Conservation (phyloP, 768 basidiomycete genomes). For the Albatrellus ellisii region DNA sequence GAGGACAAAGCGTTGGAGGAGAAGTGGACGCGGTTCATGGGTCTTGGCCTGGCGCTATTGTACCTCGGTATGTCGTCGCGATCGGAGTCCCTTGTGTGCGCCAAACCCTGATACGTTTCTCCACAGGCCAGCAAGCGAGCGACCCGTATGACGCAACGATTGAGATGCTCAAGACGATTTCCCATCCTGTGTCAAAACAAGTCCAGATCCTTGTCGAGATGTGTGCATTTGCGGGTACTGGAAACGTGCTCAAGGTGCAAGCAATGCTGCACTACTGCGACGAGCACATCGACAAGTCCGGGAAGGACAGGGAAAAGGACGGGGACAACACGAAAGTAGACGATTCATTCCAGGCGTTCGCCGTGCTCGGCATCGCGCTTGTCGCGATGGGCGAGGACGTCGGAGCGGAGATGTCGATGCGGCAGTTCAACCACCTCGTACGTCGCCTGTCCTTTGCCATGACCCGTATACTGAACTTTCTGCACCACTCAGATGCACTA, state of each 20-base stretch:
- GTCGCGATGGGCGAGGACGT: slow-evolving; percentile 98
- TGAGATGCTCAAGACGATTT: slow-evolving; percentile 85
- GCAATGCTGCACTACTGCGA: slow-evolving; percentile 86
- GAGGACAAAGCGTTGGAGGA: slow-evolving; percentile 67
- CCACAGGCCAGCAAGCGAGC: slow-evolving; percentile 75
- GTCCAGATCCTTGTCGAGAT: slow-evolving; percentile 88
- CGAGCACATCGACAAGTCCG: slow-evolving; percentile 61
- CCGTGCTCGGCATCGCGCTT: slow-evolving; percentile 85
- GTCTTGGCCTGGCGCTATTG: slow-evolving; percentile 76
- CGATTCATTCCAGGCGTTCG: slow-evolving; percentile 83
- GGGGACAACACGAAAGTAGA: slow-evolving; percentile 37
- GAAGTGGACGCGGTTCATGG: slow-evolving; percentile 92
- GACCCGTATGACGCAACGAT: slow-evolving; percentile 73
- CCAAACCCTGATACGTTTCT: not conserved
- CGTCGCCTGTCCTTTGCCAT: slow-evolving; percentile 17
- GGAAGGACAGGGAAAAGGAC: slow-evolving; percentile 24
- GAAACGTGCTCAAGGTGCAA: slow-evolving; percentile 90
- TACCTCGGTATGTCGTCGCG: slow-evolving; percentile 64
- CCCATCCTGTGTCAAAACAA: slow-evolving; percentile 83
- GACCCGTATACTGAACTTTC: slow-evolving; percentile 12
- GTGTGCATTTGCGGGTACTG: slow-evolving; percentile 90
- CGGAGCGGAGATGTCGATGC: slow-evolving; percentile 93
- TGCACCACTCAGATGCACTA: slow-evolving; percentile 79
- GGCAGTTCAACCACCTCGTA: slow-evolving; percentile 95
- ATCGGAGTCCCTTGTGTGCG: not conserved